Evolutionary conservation across 495 filamentous ascomycete genomes (phyloP).

Genomic region (Podospora sp.): DNA sequence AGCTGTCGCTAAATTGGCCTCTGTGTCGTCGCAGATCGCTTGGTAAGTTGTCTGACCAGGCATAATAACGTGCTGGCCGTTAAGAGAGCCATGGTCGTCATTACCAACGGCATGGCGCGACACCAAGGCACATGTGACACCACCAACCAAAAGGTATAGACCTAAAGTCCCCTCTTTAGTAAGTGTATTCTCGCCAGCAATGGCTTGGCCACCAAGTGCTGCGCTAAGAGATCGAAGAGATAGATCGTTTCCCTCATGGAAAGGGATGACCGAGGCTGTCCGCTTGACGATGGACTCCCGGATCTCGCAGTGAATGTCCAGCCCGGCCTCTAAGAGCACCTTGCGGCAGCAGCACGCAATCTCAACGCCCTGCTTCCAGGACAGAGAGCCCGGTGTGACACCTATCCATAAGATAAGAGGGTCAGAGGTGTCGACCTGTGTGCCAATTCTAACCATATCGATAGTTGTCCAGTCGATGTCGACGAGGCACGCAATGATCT

Average conservation of each 20-base stretch:
- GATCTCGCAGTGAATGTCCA: constrained; percentile 11
- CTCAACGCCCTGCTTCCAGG: constrained; percentile 3
- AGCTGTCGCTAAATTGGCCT: not conserved
- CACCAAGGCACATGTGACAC: constrained; percentile 4
- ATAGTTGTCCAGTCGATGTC: not conserved
- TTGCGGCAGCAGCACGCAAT: constrained; percentile 2
- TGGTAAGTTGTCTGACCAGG: constrained; percentile 10
- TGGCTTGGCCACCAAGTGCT: constrained; percentile 1
- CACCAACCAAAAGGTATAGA: constrained; percentile 6
- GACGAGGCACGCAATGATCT: constrained; percentile 9
- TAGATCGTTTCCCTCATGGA: constrained; percentile 1
- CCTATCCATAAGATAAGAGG: constrained; percentile 9
- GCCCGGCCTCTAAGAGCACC: constrained; percentile 1
- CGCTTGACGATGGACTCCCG: constrained; percentile 4
- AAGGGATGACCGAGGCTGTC: not conserved
- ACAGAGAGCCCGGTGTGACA: constrained; percentile 8
- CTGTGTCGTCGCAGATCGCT: not conserved
- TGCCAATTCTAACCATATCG: constrained; percentile 5
- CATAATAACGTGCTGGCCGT: constrained; percentile 4
- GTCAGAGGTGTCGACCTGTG: not conserved
- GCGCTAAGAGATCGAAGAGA: constrained; percentile 1
- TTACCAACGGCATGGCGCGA: constrained; percentile 1
- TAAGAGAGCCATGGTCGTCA: not conserved
- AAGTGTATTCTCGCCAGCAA: constrained; percentile 1
- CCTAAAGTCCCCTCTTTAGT: constrained; percentile 2